Evolutionary conservation across 441 rosid species (phyloP).

Genomic region (Capsella rubella): DNA sequence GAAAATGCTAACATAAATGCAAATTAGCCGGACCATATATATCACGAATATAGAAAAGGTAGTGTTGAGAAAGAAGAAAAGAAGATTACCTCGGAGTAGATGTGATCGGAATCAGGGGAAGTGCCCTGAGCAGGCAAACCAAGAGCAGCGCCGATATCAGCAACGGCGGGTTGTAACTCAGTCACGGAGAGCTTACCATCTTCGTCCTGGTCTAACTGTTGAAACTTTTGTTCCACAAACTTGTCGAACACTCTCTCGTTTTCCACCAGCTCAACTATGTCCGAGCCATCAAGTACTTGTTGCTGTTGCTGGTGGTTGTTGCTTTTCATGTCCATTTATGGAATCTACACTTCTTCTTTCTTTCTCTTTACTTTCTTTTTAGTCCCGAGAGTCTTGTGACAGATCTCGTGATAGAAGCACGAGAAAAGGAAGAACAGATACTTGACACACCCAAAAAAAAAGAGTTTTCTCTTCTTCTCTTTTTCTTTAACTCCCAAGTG

Average conservation of each 20-base stretch:
- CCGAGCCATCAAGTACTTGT: constrained; percentile 85
- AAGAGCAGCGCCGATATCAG: constrained; percentile 92
- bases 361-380: constrained; percentile 19
- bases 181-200: constrained; percentile 83
- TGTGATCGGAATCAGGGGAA: constrained; percentile 78
- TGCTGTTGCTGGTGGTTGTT: constrained; percentile 42
- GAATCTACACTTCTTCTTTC: constrained; percentile 34
- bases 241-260: constrained; percentile 74
- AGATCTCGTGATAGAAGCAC: constrained; percentile 61
- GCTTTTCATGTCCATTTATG: constrained; percentile 55
- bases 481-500: constrained; percentile 5
- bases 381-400: constrained; percentile 50
- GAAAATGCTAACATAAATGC: background rate
- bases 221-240: constrained; percentile 85
- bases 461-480: background rate
- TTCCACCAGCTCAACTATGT: constrained; percentile 90
- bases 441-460: constrained; percentile 21
- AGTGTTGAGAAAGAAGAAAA: background rate
- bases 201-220: constrained; percentile 70
- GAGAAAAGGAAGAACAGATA: constrained; percentile 45
- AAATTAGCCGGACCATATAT: background rate
- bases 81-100: constrained; percentile 71
- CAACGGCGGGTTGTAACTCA: constrained; percentile 90
- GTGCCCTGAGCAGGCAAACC: constrained; percentile 90
- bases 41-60: background rate